Evolutionary conservation across 768 basidiomycete species (phyloP), one percentile per base, ranked within the genome.

Genomic region (Trametes coccinea): DNA sequence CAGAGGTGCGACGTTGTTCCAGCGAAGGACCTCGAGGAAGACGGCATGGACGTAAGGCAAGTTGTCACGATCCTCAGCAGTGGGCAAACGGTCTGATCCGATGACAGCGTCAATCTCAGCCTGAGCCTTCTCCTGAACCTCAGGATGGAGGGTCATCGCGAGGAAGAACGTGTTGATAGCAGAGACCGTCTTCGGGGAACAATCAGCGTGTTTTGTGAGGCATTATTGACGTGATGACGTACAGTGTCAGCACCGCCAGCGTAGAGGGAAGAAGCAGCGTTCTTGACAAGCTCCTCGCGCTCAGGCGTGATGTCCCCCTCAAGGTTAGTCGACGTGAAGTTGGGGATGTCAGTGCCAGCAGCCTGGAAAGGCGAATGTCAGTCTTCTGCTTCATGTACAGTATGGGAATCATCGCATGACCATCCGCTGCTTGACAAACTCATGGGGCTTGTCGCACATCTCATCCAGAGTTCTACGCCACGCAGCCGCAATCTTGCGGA

Each of bases 221-320:
- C 37, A 63, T 73, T n/a, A 37, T 11, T 6, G 5, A 11, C 34
- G 11, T 11, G 34, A 11, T 6, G 34, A 37, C 34, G 34, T 53
- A 78, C 79, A 50, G 79, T 79, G 59, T 77, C 75, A 10, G 72
- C 74, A 29, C 75, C 79, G 64, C 68, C 66, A 27, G 65, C 57
- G 27, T 69, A 67, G 37, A 72, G 43, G 7, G 73, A 70, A 13
- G 65, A 59, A 17, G 72, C 78, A 41, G 86, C 83, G 84, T 87
- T 88, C 70, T 87, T 89, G 60, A 90, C 76, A 62, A 84, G 80
- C 53, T 79, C 73, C 60, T 88, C 86, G 60, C 87, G 85, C 60
- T 87, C 83, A 3, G 74, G 71, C 49, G 73, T 80, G 33, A 84
- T 67, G 9, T 75, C 71, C 27, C 73, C 77, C 65, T 88, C 80